These are phyloP conservation scores for Calonectria pseudoreteaudii DNA, from an alignment of 2,329 filamentous ascomycete species.

Conservation along the genomic window DNA sequence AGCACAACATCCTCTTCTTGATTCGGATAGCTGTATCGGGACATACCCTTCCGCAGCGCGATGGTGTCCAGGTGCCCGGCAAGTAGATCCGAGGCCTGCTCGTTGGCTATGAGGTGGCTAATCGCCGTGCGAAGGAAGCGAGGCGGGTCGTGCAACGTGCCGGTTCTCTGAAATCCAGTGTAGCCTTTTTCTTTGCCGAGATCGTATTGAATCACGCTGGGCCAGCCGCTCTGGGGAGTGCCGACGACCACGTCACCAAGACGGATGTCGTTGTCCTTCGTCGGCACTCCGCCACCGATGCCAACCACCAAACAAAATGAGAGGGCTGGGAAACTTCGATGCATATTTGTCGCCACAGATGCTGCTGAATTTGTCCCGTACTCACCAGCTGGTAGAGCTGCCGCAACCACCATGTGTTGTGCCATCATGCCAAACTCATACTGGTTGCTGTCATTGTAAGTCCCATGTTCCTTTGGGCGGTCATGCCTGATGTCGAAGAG, in stretches of 20 bases:
- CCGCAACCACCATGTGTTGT: conserved; percentile 26
- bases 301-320: too few species aligned
- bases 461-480: background rate
- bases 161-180: background rate
- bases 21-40: background rate
- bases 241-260: too few species aligned
- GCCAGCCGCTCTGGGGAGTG: too few species aligned
- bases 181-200: background rate
- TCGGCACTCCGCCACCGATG: too few species aligned
- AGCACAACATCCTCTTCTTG: background rate
- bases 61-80: background rate
- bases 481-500: conserved; percentile 21
- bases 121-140: background rate
- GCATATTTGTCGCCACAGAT: conserved; percentile 21
- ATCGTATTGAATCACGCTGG: background rate
- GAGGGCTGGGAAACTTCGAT: too few species aligned
- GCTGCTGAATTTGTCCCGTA: conserved; percentile 29
- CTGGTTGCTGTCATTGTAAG: conserved; percentile 12
- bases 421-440: conserved; percentile 27
- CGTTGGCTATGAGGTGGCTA: background rate
- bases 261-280: too few species aligned
- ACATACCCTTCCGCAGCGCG: background rate
- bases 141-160: background rate
- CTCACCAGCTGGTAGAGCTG: conserved; percentile 24
- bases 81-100: background rate